Evolutionary conservation across 352 stramenopile genomes (phyloP), one percentile per base, ranked within the genome.

Genomic region (Nothophytophthora sp.): DNA sequence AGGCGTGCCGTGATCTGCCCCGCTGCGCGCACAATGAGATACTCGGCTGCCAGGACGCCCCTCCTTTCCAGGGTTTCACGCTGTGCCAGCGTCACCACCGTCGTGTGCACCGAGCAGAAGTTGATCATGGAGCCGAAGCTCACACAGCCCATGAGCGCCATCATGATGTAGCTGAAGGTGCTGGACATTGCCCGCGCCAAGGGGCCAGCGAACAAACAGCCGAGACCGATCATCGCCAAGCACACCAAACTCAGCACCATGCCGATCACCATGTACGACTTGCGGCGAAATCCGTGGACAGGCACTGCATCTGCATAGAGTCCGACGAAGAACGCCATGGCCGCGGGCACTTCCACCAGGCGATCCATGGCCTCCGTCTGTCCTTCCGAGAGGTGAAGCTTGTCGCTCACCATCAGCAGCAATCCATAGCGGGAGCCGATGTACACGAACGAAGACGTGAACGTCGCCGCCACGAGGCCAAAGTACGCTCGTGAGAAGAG

Each of bases 211-310:
- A 71, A 71, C 29, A 67, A 29, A 34, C 51, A 67, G 42, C 62
- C 62, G 7, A 71, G 42, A 2, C 62, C 57, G 15, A 71, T 50
- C 0, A 55, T 5, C 16, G 36, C 22, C 24, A 71, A 32, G 22
- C 56, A 64, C 40, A 63, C 16, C 11, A 73, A 52, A 45, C 68
- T 79, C 6, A 79, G 48, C 3, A 54, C n/a, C 50, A 81, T 57
- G 2, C 88, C 88, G 13, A 90, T 32, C 7, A 86, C 56, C 70
- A 95, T 91, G 67, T 96, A 96, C 8, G 82, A 69, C 67, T 92
- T 94, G 41, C 86, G 69, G 18, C 79, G 76, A n/a, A 74, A 77
- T 23, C 83, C 79, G 40, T 63, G 73, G 40, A 96, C 73, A 4
- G 88, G 88, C 43, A 87, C 76, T 23, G 69, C 88, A 60, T 96